Base-by-base conservation (phyloP, 345 rosid species). In the Lepidium aucheri region DNA sequence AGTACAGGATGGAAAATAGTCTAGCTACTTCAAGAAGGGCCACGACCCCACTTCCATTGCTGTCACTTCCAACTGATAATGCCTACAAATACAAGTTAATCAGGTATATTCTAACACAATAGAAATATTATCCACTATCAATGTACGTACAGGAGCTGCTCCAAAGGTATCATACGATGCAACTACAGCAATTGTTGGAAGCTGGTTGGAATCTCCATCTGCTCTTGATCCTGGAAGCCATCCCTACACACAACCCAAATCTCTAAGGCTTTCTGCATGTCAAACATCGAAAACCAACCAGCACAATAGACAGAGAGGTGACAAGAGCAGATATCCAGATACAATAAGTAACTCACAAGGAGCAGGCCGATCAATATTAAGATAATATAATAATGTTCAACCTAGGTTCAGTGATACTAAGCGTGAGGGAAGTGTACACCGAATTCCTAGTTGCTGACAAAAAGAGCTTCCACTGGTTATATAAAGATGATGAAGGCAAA, bases 151-250 rank as follows among this genome's bases (percentile, higher is more conserved):
- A 65, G 99, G 99, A 78, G 92, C 92, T 74, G 96, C 87, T 62
- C 97, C 99, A 66, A 94, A 88, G 7, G 99, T 84, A 81, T 94
- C 99, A 75, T 94, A 94, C 59, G 96, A 86, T 73, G 96, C 97
- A 43, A 94, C 95, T 52, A 90, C 78, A 69, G 99, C 96, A 84
- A 94, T 86, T 45, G 96, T 90, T 55, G 95, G 99, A 50, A 94
- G 92, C 68, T 86, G 96, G 76, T 77, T 90, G 42, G 84, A 68
- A 68, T 90, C 97, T 67, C 95, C 99, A 71, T 94, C 99, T 35
- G 84, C 76, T 83, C 88, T 94, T 72, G 76, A 63, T 54, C 99
- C 99, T 60, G 88, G 88, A 81, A 90, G 82, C 99, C 99, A 94
- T 67, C 99, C 97, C 99, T 94, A 77, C 73, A 72, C 36, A 41